A percentile compares a stretch with the other conserved stretches of the same genome.
Evolutionary conservation across 768 basidiomycete species (phyloP).

Genomic region (Lactarius vividus): DNA sequence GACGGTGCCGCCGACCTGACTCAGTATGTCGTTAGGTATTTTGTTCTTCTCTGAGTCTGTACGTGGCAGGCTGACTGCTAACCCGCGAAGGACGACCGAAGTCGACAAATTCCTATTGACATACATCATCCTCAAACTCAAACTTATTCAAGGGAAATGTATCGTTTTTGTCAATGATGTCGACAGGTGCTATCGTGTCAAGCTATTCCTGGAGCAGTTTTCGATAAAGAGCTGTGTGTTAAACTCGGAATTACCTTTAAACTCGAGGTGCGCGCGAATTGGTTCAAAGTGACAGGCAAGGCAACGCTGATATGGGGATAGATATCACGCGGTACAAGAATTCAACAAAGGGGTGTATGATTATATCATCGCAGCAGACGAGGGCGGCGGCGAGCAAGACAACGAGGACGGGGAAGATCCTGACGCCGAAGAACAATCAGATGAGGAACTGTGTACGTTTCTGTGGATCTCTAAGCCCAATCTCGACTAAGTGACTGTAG

Average conservation of each 20-base stretch:
- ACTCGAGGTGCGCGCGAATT: slow-evolving; percentile 63
- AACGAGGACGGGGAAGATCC: slow-evolving; percentile 49
- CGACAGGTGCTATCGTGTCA: slow-evolving; percentile 90
- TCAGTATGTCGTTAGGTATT: slow-evolving; percentile 78
- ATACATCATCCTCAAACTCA: slow-evolving; percentile 95
- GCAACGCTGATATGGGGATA: slow-evolving; percentile 33
- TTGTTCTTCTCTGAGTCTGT: background rate
- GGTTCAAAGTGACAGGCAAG: background rate
- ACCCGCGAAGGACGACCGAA: slow-evolving; percentile 48
- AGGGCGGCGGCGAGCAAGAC: slow-evolving; percentile 58
- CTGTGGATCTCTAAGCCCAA: background rate
- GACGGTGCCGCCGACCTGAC: slow-evolving; percentile 77
- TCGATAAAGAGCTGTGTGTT: slow-evolving; percentile 94
- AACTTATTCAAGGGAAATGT: slow-evolving; percentile 93
- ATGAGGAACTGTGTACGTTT: slow-evolving; percentile 38
- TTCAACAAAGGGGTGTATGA: slow-evolving; percentile 99
- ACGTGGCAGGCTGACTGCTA: background rate
- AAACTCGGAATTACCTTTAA: slow-evolving; percentile 92
- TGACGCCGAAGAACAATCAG: slow-evolving; percentile 41
- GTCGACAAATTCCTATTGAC: slow-evolving; percentile 95
- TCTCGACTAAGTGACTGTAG: slow-evolving; percentile 35
- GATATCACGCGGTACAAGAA: slow-evolving; percentile 96
- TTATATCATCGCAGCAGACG: slow-evolving; percentile 97
- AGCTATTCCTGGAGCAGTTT: slow-evolving; percentile 98
- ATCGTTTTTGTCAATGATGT: slow-evolving; percentile 96